Percentiles rank a stretch among this genome's conserved stretches.
phyloP scores from a whole-genome alignment of 2,329 filamentous ascomycete species.

The Ustulina deusta region DNA sequence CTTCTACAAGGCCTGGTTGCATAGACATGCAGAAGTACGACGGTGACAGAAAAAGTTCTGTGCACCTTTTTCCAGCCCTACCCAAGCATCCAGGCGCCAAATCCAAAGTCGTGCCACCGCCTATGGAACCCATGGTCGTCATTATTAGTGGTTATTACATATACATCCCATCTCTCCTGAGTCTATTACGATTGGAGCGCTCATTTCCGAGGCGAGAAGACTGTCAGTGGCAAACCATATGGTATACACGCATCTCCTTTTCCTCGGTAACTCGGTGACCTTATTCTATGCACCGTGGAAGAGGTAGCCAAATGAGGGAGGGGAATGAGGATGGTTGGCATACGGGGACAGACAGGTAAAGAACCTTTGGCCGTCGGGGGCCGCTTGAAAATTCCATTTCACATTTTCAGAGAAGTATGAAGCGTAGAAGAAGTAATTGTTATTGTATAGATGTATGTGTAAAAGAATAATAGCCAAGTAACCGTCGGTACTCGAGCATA shows the following conservation, averaged over 20 bases:
- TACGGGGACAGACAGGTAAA: neutral
- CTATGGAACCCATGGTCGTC: neutral
- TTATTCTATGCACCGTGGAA: neutral
- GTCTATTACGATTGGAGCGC: neutral
- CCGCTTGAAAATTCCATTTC: neutral
- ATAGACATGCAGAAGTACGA: constrained; percentile 15
- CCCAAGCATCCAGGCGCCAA: constrained; percentile 22
- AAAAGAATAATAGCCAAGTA: constrained; percentile 7
- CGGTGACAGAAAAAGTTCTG: neutral
- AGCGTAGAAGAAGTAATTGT: neutral
- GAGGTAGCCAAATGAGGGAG: neutral
- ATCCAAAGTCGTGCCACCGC: constrained; percentile 8
- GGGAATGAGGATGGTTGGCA: neutral
- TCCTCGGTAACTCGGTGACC: constrained; percentile 4
- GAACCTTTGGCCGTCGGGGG: neutral
- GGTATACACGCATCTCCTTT: neutral
- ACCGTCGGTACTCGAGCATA: constrained; percentile 22
- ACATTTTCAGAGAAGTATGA: neutral
- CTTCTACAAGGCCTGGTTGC: constrained; percentile 7
- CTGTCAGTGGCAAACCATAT: neutral
- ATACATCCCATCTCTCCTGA: neutral
- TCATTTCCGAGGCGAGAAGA: neutral
- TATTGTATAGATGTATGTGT: neutral
- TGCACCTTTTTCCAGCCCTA: constrained; percentile 25
- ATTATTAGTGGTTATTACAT: neutral